A percentile compares a stretch with the other conserved stretches of the same genome.
phyloP scores from a whole-genome alignment of 2,329 filamentous ascomycete genomes.

The Elsinoe arachidis region DNA sequence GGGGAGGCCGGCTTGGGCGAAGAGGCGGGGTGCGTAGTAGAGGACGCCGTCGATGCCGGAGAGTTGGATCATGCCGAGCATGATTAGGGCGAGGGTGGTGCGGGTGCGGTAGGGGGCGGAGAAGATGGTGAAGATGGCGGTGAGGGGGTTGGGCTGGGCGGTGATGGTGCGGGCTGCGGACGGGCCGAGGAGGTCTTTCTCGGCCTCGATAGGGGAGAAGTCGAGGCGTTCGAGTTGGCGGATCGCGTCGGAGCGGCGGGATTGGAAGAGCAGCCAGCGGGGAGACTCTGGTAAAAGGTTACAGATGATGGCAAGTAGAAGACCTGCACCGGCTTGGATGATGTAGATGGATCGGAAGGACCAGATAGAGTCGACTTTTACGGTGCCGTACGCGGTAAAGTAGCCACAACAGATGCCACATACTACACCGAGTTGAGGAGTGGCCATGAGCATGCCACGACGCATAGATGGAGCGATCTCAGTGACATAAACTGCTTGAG shows the following conservation, averaged over 20 bases:
- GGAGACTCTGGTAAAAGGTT: constrained; percentile 47
- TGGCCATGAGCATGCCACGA: constrained; percentile 23
- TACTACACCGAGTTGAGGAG: constrained; percentile 23
- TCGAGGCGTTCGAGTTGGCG: constrained; percentile 33
- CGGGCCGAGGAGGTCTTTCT: constrained; percentile 37
- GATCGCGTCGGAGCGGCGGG: constrained; percentile 39
- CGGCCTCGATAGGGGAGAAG: constrained; percentile 35
- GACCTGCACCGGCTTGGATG: constrained; percentile 37
- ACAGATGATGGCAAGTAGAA: constrained; percentile 33
- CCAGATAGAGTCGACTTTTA: constrained; percentile 37
- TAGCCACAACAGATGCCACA: constrained; percentile 48
- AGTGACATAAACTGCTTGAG: constrained; percentile 50
- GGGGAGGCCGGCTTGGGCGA: constrained; percentile 47
- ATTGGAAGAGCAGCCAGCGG: constrained; percentile 47
- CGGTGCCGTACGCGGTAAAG: constrained; percentile 52
- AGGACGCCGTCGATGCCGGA: constrained; percentile 55
- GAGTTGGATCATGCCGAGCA: constrained; percentile 52
- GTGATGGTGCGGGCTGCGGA: constrained; percentile 17
- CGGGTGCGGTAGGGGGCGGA: constrained; percentile 29
- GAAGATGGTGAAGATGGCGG: constrained; percentile 23
- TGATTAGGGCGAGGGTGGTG: constrained; percentile 46
- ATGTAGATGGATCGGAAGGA: constrained; percentile 52
- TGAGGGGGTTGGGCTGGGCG: constrained; percentile 13
- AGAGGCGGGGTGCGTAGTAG: constrained; percentile 50
- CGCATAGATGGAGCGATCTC: constrained; percentile 49